phyloP scores from a whole-genome alignment of 345 rosid species.

The Draba incana region DNA sequence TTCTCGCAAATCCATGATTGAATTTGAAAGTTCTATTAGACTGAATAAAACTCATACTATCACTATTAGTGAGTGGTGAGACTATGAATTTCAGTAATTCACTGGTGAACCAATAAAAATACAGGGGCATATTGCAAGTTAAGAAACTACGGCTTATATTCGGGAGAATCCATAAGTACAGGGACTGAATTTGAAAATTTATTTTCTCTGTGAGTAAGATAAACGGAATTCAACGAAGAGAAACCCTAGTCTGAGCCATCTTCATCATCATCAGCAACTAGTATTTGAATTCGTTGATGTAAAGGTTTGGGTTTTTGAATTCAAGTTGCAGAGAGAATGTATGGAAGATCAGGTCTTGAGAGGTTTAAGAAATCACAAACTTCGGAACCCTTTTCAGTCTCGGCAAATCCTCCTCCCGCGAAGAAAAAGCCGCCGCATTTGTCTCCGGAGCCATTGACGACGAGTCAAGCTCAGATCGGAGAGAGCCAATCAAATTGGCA shows the following conservation, averaged over 20 bases:
- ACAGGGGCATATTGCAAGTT: background rate
- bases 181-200: conserved; percentile 18
- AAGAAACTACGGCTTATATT: background rate
- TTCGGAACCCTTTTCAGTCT: conserved; percentile 80
- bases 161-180: conserved; percentile 1
- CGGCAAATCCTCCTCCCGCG: conserved; percentile 55
- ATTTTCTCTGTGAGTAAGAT: background rate
- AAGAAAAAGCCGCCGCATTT: conserved; percentile 42
- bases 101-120: background rate
- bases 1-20: no score
- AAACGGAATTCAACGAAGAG: no score
- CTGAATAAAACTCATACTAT: background rate
- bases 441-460: conserved; percentile 48
- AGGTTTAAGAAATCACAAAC: conserved; percentile 91
- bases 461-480: conserved; percentile 59
- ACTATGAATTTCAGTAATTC: background rate
- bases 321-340: conserved; percentile 54
- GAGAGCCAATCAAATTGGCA: conserved; percentile 89
- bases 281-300: background rate
- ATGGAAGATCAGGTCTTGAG: conserved; percentile 87
- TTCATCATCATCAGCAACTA: background rate
- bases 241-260: conserved; percentile 33
- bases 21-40: background rate
- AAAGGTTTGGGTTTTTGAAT: background rate
- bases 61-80: background rate